Evolutionary conservation across 2,329 filamentous ascomycete genomes (phyloP).

Genomic region (Paecilomyces formosus): DNA sequence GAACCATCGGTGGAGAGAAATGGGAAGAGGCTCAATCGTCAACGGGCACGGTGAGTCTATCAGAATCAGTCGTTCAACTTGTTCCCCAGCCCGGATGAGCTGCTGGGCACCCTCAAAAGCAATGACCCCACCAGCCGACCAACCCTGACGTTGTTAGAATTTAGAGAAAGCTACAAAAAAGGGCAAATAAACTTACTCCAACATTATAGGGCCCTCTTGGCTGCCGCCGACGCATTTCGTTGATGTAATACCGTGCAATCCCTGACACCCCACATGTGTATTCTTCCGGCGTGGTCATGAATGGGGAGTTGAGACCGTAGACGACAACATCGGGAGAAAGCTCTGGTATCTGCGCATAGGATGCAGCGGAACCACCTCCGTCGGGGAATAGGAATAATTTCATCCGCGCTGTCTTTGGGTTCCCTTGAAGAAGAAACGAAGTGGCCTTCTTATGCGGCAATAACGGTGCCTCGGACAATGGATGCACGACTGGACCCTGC

Average conservation of each 20-base stretch:
- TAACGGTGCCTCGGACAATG: not conserved
- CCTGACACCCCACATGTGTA: conserved; percentile 15
- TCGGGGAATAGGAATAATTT: conserved; percentile 42
- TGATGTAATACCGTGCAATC: conserved; percentile 16
- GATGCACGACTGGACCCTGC: not conserved
- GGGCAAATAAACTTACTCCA: conserved; percentile 20
- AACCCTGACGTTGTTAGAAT: conserved; percentile 36
- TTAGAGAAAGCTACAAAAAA: not conserved
- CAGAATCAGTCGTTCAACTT: conserved; percentile 50
- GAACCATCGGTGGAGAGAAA: conserved; percentile 44
- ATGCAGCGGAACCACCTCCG: conserved; percentile 39
- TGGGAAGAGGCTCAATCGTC: conserved; percentile 45
- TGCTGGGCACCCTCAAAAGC: conserved; percentile 57
- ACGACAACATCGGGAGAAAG: conserved; percentile 43
- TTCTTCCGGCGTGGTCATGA: conserved; percentile 23
- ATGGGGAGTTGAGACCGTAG: conserved; percentile 44
- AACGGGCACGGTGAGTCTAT: conserved; percentile 54
- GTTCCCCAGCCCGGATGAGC: conserved; percentile 46
- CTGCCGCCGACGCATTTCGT: conserved; percentile 30
- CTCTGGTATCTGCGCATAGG: conserved; percentile 30
- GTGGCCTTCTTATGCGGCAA: conserved; percentile 3
- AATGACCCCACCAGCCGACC: conserved; percentile 63
- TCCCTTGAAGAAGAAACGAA: conserved; percentile 41
- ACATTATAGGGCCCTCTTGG: conserved; percentile 49
- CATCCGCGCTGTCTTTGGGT: conserved; percentile 21